Evolutionary conservation across 164 flowering plant species (phyloP), one percentile per base, ranked within the genome.

Genomic region (Stephania japonica): DNA sequence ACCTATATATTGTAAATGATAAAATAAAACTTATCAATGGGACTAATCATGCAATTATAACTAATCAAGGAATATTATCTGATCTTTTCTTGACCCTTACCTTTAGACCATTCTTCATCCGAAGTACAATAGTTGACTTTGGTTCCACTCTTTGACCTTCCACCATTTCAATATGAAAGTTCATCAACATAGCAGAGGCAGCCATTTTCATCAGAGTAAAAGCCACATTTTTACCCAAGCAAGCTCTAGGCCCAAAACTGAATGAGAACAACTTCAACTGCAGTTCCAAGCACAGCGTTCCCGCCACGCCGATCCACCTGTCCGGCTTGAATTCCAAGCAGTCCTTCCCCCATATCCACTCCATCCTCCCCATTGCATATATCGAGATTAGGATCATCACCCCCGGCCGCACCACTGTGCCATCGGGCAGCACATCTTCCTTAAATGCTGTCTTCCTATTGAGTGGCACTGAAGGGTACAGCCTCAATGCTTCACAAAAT

Each of bases 261-360:
- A 85, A 85, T 1, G 79, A 70, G 24, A 77, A 43, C 27, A 80
- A 82, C 76, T 80, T 85, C 53, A 68, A 80, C 12, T 72, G 53
- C 4, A 78, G 73, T 49, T 76, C 76, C 56, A 78, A 78, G 59
- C 66, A 79, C 42, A 83, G 69, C 26, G 64, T 73, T 32, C 86
- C 86, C 12, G 70, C 38, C 18, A 70, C 77, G 4, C 75, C 67
- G 14, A 83, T 73, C 87, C 87, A 85, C 64, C 88, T 78, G 75
- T 85, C 86, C 0, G 86, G 88, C 74, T 75, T 80, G 68, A 82
- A 84, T 32, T 81, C 84, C 41, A 65, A 70, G 72, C 81, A 84
- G 50, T 84, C 85, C 32, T 82, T 50, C 2, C 86, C 86, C 86
- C 86, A 84, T 4, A 84, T 63, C 23, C 64, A 63, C 50, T 80